Conservation (phyloP, 441 rosid genomes). For the Populus hybrid region DNA sequence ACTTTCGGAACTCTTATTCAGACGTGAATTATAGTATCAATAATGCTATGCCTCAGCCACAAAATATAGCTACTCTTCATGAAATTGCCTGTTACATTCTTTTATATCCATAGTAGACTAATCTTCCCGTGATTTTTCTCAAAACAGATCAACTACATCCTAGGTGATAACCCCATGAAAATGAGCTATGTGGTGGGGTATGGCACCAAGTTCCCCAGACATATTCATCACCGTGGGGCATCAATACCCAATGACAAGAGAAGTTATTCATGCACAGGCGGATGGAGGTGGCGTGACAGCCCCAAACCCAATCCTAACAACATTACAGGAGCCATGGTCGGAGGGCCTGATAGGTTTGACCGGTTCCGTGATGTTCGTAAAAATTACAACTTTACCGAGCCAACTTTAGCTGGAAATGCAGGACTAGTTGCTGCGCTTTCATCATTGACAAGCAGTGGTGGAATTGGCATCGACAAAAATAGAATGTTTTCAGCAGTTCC, state of each 20-base stretch:
- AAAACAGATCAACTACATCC: constrained; percentile 62
- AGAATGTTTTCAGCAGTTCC: constrained; percentile 63
- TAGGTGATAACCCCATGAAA: constrained; percentile 74
- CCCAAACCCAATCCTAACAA: constrained; percentile 59
- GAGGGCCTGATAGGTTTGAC: constrained; percentile 71
- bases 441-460: constrained; percentile 58
- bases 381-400: constrained; percentile 63
- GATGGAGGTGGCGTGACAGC: constrained; percentile 66
- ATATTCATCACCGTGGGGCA: constrained; percentile 78
- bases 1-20: background rate
- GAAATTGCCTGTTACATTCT: background rate
- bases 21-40: background rate
- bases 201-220: constrained; percentile 65
- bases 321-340: constrained; percentile 88
- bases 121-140: background rate
- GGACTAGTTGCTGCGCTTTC: constrained; percentile 76
- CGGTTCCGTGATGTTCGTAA: constrained; percentile 50
- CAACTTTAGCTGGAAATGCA: constrained; percentile 76
- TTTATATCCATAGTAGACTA: background rate
- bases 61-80: background rate
- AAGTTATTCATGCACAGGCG: constrained; percentile 66
- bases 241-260: constrained; percentile 58
- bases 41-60: background rate
- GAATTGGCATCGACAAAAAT: constrained; percentile 53
- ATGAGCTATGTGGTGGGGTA: constrained; percentile 85